phyloP scores from a whole-genome alignment of 805 yeast genomes.

The Maudiozyma saulgeensis region DNA sequence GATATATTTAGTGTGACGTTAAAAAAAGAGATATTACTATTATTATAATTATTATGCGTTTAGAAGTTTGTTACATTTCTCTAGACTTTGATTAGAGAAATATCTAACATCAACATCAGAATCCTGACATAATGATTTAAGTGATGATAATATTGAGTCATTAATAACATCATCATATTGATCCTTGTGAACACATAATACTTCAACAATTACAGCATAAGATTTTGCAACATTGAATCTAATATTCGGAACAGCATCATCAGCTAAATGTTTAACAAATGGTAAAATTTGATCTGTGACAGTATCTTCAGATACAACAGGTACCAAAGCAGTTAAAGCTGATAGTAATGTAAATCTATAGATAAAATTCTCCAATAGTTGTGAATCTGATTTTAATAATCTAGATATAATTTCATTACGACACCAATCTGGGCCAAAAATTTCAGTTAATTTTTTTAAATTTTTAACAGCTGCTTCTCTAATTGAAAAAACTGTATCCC shows the following conservation, averaged over 20 bases:
- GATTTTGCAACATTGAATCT: constrained; percentile 92
- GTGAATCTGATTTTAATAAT: constrained; percentile 42
- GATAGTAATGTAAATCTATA: constrained; percentile 86
- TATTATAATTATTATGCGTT: not conserved
- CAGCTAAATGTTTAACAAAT: constrained; percentile 58
- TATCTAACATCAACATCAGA: constrained; percentile 82
- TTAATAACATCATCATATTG: constrained; percentile 32
- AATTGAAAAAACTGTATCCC: constrained; percentile 95
- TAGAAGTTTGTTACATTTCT: constrained; percentile 19
- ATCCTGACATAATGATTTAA: constrained; percentile 60
- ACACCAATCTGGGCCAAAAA: constrained; percentile 93
- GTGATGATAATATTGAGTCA: constrained; percentile 49
- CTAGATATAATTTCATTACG: constrained; percentile 71
- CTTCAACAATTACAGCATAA: constrained; percentile 49
- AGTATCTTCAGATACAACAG: constrained; percentile 52
- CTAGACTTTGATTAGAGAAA: constrained; percentile 63
- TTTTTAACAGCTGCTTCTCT: constrained; percentile 92
- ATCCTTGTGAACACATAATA: constrained; percentile 30
- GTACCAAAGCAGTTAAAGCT: constrained; percentile 73
- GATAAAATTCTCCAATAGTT: constrained; percentile 54
- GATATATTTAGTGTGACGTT: too few species aligned
- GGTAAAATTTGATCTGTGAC: constrained; percentile 65
- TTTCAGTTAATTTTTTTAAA: constrained; percentile 66
- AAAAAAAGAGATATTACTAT: not conserved
- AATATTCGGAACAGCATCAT: constrained; percentile 87